These are phyloP conservation scores for Candida manassasensis DNA, from an alignment of 805 yeast species.

Conservation along the genomic window DNA sequence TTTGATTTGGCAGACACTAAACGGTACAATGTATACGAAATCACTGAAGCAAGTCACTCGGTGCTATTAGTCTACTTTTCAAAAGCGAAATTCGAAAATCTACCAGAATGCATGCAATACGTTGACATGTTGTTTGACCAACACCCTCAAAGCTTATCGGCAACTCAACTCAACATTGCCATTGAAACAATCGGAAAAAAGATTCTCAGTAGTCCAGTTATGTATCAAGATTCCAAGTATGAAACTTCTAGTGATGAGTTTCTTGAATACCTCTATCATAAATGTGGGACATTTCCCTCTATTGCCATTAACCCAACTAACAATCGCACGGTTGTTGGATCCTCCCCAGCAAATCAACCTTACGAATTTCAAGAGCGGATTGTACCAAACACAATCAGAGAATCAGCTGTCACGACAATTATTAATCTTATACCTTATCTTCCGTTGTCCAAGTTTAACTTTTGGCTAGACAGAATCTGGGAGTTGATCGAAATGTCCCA, in stretches of 20 bases:
- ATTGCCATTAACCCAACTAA: slow-evolving; percentile 20
- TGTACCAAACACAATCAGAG: slow-evolving; percentile 39
- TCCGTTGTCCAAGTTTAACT: slow-evolving; percentile 35
- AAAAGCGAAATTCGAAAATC: slow-evolving; percentile 14
- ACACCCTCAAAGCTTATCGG: slow-evolving; percentile 52
- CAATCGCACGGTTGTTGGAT: neutral
- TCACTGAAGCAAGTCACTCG: slow-evolving; percentile 64
- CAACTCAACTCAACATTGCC: slow-evolving; percentile 54
- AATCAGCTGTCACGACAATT: slow-evolving; percentile 44
- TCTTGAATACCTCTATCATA: slow-evolving; percentile 37
- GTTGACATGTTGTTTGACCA: slow-evolving; percentile 45
- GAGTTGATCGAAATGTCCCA: slow-evolving; percentile 28
- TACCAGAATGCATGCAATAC: slow-evolving; percentile 32
- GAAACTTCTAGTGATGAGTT: slow-evolving; percentile 29
- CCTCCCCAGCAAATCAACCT: slow-evolving; percentile 5
- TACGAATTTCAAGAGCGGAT: slow-evolving; percentile 21
- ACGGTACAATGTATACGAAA: slow-evolving; percentile 15
- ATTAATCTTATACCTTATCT: slow-evolving; percentile 51
- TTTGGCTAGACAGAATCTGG: slow-evolving; percentile 47
- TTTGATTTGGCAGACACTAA: slow-evolving; percentile 27
- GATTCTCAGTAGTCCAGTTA: slow-evolving; percentile 23
- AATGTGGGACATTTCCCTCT: slow-evolving; percentile 34
- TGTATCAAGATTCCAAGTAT: slow-evolving; percentile 6
- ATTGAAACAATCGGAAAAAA: slow-evolving; percentile 49
- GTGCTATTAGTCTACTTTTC: slow-evolving; percentile 40